These are phyloP conservation scores for Miscanthus lutarioriparius DNA, from an alignment of 176 grass and related monocot genomes.

Conservation along the genomic window DNA sequence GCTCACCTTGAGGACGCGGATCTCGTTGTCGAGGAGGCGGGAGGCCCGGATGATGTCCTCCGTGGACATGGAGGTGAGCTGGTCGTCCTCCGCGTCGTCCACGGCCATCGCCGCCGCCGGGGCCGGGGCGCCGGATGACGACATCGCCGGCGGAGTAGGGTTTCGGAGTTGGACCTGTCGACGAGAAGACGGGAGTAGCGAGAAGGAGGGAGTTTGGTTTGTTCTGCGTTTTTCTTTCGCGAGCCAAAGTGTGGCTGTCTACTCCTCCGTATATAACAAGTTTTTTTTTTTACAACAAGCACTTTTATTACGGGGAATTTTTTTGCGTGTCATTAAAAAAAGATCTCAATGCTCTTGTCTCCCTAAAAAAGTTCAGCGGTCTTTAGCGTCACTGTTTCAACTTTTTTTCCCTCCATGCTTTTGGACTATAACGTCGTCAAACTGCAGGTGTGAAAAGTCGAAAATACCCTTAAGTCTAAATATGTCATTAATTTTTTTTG, in stretches of 20 bases:
- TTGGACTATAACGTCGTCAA: too few species aligned
- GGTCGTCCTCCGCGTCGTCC: conserved; percentile 61
- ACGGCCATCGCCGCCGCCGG: conserved; percentile 44
- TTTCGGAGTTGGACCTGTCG: neutral
- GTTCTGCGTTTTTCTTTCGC: neutral
- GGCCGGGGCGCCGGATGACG: neutral
- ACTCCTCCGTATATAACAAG: too few species aligned
- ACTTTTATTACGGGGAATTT: too few species aligned
- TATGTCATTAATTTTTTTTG: too few species aligned
- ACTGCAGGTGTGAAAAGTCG: too few species aligned
- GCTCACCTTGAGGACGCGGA: conserved; percentile 77
- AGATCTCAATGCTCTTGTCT: too few species aligned
- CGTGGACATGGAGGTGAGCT: conserved; percentile 70
- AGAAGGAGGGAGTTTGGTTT: neutral
- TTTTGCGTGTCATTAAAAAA: too few species aligned
- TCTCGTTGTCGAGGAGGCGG: conserved; percentile 82
- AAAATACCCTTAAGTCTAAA: too few species aligned
- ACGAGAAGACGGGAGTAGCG: neutral
- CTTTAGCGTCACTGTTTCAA: too few species aligned
- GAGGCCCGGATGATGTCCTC: conserved; percentile 56
- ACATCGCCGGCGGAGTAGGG: neutral
- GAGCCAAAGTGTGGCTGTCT: neutral
- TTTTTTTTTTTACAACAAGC: too few species aligned
- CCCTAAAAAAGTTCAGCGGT: too few species aligned
- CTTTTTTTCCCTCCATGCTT: too few species aligned